Conservation (phyloP, 2,329 filamentous ascomycete genomes). For the Colletotrichum euphorbiae region DNA sequence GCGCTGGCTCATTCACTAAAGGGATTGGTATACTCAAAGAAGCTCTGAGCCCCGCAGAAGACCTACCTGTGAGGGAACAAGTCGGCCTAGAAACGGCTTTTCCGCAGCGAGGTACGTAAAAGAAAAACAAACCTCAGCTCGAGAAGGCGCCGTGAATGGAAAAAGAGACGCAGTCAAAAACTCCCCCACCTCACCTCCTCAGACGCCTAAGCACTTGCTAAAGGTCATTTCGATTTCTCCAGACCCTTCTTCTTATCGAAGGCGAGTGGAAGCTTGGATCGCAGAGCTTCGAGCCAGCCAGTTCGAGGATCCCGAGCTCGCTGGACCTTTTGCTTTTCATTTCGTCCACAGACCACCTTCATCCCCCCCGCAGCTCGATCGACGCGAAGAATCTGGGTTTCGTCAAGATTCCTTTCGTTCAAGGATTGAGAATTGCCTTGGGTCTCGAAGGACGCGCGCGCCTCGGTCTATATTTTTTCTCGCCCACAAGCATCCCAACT, state of each 20-base stretch:
- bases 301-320: conserved; percentile 37
- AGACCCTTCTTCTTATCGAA: conserved; percentile 21
- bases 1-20: conserved; percentile 13
- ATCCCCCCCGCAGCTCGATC: neutral
- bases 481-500: neutral
- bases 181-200: neutral
- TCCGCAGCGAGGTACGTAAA: conserved; percentile 31
- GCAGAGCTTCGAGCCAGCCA: conserved; percentile 15
- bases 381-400: neutral
- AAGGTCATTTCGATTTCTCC: neutral
- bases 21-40: conserved; percentile 3
- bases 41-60: neutral
- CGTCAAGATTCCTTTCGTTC: conserved; percentile 26
- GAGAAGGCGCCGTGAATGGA: neutral
- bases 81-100: conserved; percentile 17
- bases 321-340: conserved; percentile 30
- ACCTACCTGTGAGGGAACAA: neutral
- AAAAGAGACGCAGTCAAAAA: neutral
- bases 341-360: conserved; percentile 1
- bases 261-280: conserved; percentile 35
- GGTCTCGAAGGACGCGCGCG: neutral
- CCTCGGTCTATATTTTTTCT: neutral
- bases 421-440: conserved; percentile 2
- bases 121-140: conserved; percentile 5
- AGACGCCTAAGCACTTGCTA: neutral